A percentile compares a stretch with the other conserved stretches of the same genome.
Evolutionary conservation across 371 early-diverging fungal species (phyloP).

Genomic region (Sporodiniella umbellata): DNA sequence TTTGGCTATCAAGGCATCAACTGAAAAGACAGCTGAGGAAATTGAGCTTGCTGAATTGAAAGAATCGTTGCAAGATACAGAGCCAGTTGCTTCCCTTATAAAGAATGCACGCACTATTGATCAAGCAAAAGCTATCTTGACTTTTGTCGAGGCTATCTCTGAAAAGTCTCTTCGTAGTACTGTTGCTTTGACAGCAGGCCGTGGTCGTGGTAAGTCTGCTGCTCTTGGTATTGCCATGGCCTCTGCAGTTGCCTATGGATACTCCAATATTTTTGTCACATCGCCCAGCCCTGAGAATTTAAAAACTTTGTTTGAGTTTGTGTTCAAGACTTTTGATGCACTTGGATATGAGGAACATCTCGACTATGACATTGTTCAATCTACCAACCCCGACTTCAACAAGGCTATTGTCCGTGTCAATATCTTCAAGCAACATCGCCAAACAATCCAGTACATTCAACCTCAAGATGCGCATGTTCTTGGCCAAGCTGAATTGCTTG

Average conservation of each 20-base stretch:
- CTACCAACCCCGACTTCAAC: conserved; percentile 91
- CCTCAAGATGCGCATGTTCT: conserved; percentile 91
- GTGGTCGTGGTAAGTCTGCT: conserved; percentile 99
- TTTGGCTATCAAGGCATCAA: conserved; percentile 55
- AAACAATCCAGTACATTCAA: conserved; percentile 97
- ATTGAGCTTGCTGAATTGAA: conserved; percentile 80
- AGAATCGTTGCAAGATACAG: conserved; percentile 81
- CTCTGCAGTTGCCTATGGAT: conserved; percentile 96
- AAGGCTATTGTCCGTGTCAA: conserved; percentile 95
- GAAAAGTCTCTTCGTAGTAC: conserved; percentile 92
- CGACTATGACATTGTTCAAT: conserved; percentile 97
- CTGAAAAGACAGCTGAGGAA: conserved; percentile 61
- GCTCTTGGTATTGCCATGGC: conserved; percentile 97
- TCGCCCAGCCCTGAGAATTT: conserved; percentile 98
- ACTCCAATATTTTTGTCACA: conserved; percentile 97
- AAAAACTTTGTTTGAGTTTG: conserved; percentile 97
- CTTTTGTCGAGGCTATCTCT: conserved; percentile 92
- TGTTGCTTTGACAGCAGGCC: conserved; percentile 93
- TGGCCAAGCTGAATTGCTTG: conserved; percentile 95
- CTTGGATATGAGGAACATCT: conserved; percentile 96
- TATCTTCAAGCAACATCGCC: conserved; percentile 95
- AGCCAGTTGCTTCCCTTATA: conserved; percentile 85
- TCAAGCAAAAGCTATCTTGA: conserved; percentile 93
- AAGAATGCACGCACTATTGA: conserved; percentile 83
- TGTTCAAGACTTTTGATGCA: conserved; percentile 96